Conservation (phyloP, 345 rosid species). For the Gossypium anomalum region DNA sequence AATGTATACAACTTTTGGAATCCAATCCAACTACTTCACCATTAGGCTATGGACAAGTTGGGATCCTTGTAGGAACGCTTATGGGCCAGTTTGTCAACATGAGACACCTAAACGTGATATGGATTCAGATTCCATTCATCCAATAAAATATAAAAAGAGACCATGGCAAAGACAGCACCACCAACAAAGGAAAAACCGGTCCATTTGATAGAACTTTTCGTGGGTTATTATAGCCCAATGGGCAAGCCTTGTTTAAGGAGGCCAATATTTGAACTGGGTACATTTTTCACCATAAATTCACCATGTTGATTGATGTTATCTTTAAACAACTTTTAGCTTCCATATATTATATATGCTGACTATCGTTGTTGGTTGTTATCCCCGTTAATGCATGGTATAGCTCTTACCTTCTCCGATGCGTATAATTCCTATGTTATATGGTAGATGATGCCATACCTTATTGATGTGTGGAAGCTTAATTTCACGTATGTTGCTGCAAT, state of each 20-base stretch:
- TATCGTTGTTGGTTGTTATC: too few species aligned
- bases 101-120: neutral
- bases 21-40: neutral
- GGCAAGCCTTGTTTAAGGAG: neutral
- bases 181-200: neutral
- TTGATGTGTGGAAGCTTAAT: conserved; percentile 20
- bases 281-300: too few species aligned
- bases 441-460: conserved; percentile 24
- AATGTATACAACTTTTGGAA: neutral
- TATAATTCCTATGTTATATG: conserved; percentile 3
- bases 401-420: neutral
- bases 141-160: neutral
- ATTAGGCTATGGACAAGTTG: neutral
- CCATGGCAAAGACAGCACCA: neutral
- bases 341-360: too few species aligned
- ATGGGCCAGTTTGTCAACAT: neutral
- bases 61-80: neutral
- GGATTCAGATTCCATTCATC: conserved; percentile 1
- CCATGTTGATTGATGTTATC: too few species aligned
- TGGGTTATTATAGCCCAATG: neutral
- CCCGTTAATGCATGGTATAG: neutral
- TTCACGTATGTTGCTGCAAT: conserved; percentile 20
- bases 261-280: too few species aligned
- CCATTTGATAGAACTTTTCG: neutral
- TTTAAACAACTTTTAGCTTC: too few species aligned